Evolutionary conservation across 1,139 yeast species (phyloP).

Genomic region (Protomyces lactucae-debilis): DNA sequence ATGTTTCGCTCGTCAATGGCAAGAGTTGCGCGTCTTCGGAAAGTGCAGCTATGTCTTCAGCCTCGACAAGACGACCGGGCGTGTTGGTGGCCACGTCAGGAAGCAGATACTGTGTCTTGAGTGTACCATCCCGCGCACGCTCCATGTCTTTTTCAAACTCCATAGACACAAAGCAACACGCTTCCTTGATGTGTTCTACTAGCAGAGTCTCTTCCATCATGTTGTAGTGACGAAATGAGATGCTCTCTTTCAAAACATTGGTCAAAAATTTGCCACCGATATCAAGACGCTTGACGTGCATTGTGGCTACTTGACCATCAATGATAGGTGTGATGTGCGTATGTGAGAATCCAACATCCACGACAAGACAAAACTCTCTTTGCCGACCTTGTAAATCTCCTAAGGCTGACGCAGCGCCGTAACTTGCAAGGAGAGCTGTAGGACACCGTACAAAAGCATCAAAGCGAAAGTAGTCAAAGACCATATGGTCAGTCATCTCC

Average conservation of each 20-base stretch:
- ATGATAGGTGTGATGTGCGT: constrained; percentile 85
- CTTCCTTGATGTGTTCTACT: constrained; percentile 79
- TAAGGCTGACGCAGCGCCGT: constrained; percentile 28
- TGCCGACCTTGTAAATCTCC: neutral
- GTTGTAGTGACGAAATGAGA: constrained; percentile 88
- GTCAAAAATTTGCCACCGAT: constrained; percentile 83
- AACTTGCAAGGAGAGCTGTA: constrained; percentile 71
- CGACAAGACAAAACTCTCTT: constrained; percentile 64
- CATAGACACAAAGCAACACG: constrained; percentile 64
- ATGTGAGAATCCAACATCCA: constrained; percentile 83
- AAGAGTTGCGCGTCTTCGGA: constrained; percentile 49
- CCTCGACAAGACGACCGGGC: constrained; percentile 45
- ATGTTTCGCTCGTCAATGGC: constrained; percentile 72
- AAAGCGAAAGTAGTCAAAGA: constrained; percentile 91
- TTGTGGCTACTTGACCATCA: constrained; percentile 71
- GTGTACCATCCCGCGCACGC: constrained; percentile 12
- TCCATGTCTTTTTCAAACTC: constrained; percentile 60
- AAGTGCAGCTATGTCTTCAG: constrained; percentile 38
- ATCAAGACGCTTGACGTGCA: constrained; percentile 67
- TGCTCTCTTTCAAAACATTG: constrained; percentile 73
- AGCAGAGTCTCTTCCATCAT: constrained; percentile 85
- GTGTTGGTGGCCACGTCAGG: constrained; percentile 61
- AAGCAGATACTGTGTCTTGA: constrained; percentile 56
- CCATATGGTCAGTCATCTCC: constrained; percentile 80
- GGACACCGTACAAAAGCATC: constrained; percentile 58